Percentiles rank a stretch among this genome's conserved stretches.
These are phyloP conservation scores for Rheum nobile DNA, from an alignment of 148 eudicot genomes.

Conservation along the genomic window DNA sequence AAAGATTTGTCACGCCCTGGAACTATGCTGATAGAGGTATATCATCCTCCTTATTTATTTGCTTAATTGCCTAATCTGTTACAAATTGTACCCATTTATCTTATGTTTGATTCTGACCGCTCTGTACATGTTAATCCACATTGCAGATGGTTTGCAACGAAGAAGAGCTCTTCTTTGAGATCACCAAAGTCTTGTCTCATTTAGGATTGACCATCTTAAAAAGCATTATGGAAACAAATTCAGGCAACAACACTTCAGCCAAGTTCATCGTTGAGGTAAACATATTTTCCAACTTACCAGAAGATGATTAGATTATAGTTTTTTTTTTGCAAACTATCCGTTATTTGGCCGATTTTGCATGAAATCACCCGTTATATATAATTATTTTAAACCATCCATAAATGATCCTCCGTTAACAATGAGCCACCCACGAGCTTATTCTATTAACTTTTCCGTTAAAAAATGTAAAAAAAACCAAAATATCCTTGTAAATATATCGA, in stretches of 20 bases:
- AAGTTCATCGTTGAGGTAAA: conserved; percentile 61
- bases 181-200: conserved; percentile 59
- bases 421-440: too few relatives aligned
- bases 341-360: too few relatives aligned
- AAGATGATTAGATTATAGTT: too few relatives aligned
- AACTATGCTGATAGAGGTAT: conserved; percentile 73
- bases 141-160: conserved; percentile 60
- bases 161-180: conserved; percentile 56
- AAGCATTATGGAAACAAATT: conserved; percentile 46
- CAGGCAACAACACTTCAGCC: conserved; percentile 40
- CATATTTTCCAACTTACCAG: neutral
- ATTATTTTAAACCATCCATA: too few relatives aligned
- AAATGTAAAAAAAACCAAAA: too few relatives aligned
- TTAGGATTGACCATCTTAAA: conserved; percentile 53
- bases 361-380: too few relatives aligned
- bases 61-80: neutral
- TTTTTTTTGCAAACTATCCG: too few relatives aligned
- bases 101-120: neutral
- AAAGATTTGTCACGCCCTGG: conserved; percentile 68
- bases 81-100: too few relatives aligned
- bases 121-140: neutral
- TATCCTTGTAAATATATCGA: too few relatives aligned
- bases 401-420: too few relatives aligned
- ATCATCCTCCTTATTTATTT: neutral
- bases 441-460: too few relatives aligned